phyloP scores from a whole-genome alignment of 345 rosid species.

The Populus nigra region DNA sequence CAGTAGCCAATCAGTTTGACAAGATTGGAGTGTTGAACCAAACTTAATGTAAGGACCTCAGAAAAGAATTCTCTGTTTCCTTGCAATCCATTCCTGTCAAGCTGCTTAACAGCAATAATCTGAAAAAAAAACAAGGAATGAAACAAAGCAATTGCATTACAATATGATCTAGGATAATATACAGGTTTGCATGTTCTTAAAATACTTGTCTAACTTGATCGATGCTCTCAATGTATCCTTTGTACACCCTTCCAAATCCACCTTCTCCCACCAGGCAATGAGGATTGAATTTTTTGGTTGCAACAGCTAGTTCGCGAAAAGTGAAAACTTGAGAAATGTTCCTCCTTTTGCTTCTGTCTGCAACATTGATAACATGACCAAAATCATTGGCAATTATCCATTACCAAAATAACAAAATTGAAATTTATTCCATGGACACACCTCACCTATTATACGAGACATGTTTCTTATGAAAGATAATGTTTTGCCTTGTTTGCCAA shows the following conservation, averaged over 20 bases:
- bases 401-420: neutral
- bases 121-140: constrained; percentile 1
- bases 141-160: neutral
- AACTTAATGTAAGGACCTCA: constrained; percentile 57
- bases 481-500: neutral
- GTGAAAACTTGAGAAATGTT: constrained; percentile 31
- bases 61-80: constrained; percentile 66
- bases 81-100: constrained; percentile 59
- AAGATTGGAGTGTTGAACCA: constrained; percentile 55
- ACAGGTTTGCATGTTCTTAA: neutral
- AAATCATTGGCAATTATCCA: neutral
- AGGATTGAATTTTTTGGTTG: constrained; percentile 53
- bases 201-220: constrained; percentile 10
- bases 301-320: constrained; percentile 45
- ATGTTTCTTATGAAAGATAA: constrained; percentile 8
- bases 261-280: constrained; percentile 58
- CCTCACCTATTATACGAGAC: constrained; percentile 1
- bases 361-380: neutral
- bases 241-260: constrained; percentile 63
- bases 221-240: constrained; percentile 40
- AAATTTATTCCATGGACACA: neutral
- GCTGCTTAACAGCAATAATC: constrained; percentile 66
- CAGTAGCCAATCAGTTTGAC: constrained; percentile 67
- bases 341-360: constrained; percentile 44
- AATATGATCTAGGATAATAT: neutral